phyloP scores from a whole-genome alignment of 495 filamentous ascomycete species.

The Penicillium canariense region DNA sequence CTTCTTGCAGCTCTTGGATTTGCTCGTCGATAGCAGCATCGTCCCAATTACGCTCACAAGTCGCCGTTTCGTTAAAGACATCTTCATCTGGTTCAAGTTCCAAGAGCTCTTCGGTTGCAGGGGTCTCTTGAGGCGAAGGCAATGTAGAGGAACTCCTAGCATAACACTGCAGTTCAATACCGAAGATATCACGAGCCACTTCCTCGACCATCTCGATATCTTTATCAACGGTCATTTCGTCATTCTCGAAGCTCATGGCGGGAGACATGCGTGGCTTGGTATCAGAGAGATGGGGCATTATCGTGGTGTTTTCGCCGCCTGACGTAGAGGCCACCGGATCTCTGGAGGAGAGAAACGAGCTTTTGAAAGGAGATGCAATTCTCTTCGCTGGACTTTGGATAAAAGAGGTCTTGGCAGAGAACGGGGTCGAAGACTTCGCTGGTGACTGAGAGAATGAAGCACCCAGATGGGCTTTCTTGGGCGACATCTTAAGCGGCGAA shows the following conservation, averaged over 20 bases:
- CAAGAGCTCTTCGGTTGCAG: not conserved
- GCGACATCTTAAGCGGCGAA: constrained; percentile 46
- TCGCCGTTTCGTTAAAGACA: not conserved
- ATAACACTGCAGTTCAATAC: constrained; percentile 21
- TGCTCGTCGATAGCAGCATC: constrained; percentile 12
- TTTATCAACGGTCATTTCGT: constrained; percentile 1
- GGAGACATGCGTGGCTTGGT: not conserved
- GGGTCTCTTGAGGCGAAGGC: constrained; percentile 1
- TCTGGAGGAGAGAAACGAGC: constrained; percentile 21
- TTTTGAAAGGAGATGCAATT: constrained; percentile 40
- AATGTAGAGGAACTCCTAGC: constrained; percentile 6
- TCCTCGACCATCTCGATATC: constrained; percentile 28
- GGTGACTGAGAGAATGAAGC: constrained; percentile 34
- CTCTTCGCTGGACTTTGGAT: constrained; percentile 47
- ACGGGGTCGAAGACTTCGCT: constrained; percentile 30
- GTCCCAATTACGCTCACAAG: not conserved
- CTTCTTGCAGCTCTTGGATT: constrained; percentile 7
- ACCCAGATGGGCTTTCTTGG: constrained; percentile 41
- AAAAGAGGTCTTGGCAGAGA: constrained; percentile 34
- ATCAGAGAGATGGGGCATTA: not conserved
- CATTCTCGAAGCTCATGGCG: not conserved
- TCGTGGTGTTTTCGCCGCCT: not conserved
- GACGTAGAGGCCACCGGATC: not conserved
- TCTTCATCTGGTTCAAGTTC: constrained; percentile 8
- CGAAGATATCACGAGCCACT: constrained; percentile 29